phyloP scores from a whole-genome alignment of 139 green algal genomes.

The Dunaliella primolecta region DNA sequence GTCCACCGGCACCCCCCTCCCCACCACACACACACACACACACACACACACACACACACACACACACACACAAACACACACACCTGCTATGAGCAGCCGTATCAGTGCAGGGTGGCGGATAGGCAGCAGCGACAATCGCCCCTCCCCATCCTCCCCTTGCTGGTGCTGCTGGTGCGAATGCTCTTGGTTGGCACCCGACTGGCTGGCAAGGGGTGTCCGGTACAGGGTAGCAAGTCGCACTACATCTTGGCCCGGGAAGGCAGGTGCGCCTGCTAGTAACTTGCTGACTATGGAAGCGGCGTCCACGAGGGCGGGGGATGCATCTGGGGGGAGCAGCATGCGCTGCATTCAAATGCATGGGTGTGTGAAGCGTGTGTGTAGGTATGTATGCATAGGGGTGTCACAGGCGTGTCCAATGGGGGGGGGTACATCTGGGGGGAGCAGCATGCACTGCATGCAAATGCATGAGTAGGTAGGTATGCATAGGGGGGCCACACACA shows the following conservation, averaged over 20 bases:
- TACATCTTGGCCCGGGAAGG: neutral
- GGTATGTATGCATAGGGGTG: neutral
- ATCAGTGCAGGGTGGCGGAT: slow-evolving; percentile 26
- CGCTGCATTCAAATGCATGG: neutral
- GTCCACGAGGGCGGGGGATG: neutral
- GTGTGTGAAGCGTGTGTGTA: neutral
- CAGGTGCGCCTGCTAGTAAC: neutral
- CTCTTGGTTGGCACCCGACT: neutral
- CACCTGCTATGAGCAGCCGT: slow-evolving; percentile 15
- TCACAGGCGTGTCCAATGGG: neutral
- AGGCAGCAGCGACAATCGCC: neutral
- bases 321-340: slow-evolving; percentile 15
- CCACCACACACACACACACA: no score
- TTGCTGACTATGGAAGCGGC: neutral
- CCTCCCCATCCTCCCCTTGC: neutral
- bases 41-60: no score
- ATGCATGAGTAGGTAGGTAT: neutral
- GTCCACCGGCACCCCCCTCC: no score
- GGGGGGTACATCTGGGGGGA: neutral
- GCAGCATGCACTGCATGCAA: slow-evolving; percentile 12
- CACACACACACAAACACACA: no score
- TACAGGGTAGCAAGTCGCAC: slow-evolving; percentile 4
- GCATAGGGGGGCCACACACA: no score
- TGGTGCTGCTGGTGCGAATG: neutral
- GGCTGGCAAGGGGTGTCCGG: neutral